A percentile compares a stretch with the other conserved stretches of the same genome.
Evolutionary conservation across 2,329 filamentous ascomycete genomes (phyloP).

Genomic region (Drechslerella coelobrocha): DNA sequence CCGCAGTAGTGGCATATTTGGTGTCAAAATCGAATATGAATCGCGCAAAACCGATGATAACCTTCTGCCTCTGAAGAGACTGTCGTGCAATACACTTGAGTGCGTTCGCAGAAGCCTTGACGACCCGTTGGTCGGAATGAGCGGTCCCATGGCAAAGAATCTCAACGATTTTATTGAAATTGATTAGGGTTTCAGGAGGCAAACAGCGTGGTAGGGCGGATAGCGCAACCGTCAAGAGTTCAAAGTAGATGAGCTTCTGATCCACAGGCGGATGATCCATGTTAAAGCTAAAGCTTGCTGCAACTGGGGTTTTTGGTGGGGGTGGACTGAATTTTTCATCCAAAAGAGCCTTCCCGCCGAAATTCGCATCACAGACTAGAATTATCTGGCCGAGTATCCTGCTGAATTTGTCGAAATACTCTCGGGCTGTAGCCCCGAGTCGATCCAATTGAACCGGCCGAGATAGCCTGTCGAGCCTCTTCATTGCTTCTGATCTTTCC

Average conservation of each 20-base stretch:
- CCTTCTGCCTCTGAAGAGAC: conserved; percentile 82
- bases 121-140: conserved; percentile 91
- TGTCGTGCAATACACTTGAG: conserved; percentile 94
- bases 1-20: conserved; percentile 95
- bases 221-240: conserved; percentile 91
- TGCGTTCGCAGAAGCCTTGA: conserved; percentile 87
- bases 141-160: conserved; percentile 94
- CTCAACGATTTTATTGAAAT: conserved; percentile 92
- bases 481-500: conserved; percentile 54
- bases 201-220: conserved; percentile 94
- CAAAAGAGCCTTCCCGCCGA: conserved; percentile 90
- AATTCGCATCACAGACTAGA: conserved; percentile 93
- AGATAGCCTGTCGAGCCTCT: conserved; percentile 64
- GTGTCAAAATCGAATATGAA: conserved; percentile 99
- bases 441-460: conserved; percentile 68
- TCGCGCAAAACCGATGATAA: conserved; percentile 92
- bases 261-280: conserved; percentile 81
- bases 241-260: conserved; percentile 92
- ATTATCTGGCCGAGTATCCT: conserved; percentile 95
- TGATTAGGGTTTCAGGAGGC: conserved; percentile 74
- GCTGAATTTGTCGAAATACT: conserved; percentile 89
- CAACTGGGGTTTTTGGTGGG: conserved; percentile 90
- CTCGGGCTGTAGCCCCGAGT: conserved; percentile 77
- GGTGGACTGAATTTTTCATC: conserved; percentile 92
- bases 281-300: conserved; percentile 91